These are phyloP conservation scores for Penicillium sp. DNA, from an alignment of 2,329 filamentous ascomycete species.

Conservation along the genomic window DNA sequence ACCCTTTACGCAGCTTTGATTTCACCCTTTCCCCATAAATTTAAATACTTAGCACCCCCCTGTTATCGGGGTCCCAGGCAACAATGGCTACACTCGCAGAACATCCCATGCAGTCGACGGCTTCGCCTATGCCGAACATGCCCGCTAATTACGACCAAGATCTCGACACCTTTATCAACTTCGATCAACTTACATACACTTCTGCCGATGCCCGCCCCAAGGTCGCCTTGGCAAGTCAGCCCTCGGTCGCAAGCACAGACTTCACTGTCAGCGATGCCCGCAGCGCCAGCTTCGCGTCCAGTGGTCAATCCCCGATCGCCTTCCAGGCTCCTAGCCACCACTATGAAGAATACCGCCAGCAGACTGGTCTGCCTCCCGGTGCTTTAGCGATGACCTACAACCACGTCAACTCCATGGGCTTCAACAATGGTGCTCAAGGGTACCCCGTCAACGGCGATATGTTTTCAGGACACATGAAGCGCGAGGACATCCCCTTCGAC, in stretches of 20 bases:
- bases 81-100: constrained; percentile 36
- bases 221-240: constrained; percentile 34
- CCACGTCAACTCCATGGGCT: constrained; percentile 47
- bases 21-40: background rate
- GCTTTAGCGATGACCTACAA: constrained; percentile 75
- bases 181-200: constrained; percentile 43
- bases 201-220: constrained; percentile 35
- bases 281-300: constrained; percentile 34
- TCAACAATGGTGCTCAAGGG: constrained; percentile 33
- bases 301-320: constrained; percentile 48
- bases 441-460: constrained; percentile 54
- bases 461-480: constrained; percentile 48
- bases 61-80: constrained; percentile 2
- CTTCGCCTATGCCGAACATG: constrained; percentile 28
- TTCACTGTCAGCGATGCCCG: constrained; percentile 29
- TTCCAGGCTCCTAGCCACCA: constrained; percentile 84
- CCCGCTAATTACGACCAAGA: constrained; percentile 41
- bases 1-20: background rate
- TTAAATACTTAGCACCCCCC: constrained; percentile 3
- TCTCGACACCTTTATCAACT: constrained; percentile 45
- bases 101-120: constrained; percentile 28
- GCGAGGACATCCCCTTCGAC: constrained; percentile 52
- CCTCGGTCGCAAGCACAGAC: constrained; percentile 35
- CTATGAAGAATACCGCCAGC: constrained; percentile 91
- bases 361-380: constrained; percentile 84